Percentiles rank a stretch among this genome's conserved stretches.
Evolutionary conservation across 208 protist species (phyloP).

Genomic region (Angomonas deanei): DNA sequence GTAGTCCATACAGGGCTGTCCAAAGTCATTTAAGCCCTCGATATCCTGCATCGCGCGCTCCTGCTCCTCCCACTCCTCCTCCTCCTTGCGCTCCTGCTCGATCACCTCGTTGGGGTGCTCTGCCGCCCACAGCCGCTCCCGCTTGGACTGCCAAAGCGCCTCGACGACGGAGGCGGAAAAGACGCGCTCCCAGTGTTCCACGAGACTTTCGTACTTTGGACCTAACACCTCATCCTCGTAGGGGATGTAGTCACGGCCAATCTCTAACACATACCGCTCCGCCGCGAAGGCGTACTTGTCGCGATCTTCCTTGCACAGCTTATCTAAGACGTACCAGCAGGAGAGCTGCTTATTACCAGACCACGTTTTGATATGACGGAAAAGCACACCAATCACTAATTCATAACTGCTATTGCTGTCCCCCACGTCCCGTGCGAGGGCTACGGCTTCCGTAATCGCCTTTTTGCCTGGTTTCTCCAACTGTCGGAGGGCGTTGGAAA

Average conservation of each 20-base stretch:
- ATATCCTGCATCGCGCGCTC: constrained; percentile 72
- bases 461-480: constrained; percentile 80
- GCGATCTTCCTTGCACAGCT: constrained; percentile 83
- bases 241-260: constrained; percentile 85
- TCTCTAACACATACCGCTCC: constrained; percentile 82
- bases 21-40: constrained; percentile 87
- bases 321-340: constrained; percentile 90
- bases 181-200: constrained; percentile 88
- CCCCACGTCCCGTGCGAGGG: constrained; percentile 66
- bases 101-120: constrained; percentile 65
- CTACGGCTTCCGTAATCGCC: constrained; percentile 39
- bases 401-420: constrained; percentile 66
- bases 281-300: constrained; percentile 83
- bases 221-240: constrained; percentile 76
- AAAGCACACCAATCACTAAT: constrained; percentile 76
- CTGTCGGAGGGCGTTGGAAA: constrained; percentile 61
- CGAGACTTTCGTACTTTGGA: constrained; percentile 83
- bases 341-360: constrained; percentile 76
- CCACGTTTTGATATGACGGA: constrained; percentile 89
- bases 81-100: constrained; percentile 65
- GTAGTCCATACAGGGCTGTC: constrained; percentile 90
- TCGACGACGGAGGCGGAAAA: constrained; percentile 86
- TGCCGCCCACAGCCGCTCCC: constrained; percentile 80
- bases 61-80: constrained; percentile 69
- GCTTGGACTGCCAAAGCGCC: constrained; percentile 79